Evolutionary conservation across 1,139 yeast species (phyloP).

Genomic region (Blastobotrys indianensis): DNA sequence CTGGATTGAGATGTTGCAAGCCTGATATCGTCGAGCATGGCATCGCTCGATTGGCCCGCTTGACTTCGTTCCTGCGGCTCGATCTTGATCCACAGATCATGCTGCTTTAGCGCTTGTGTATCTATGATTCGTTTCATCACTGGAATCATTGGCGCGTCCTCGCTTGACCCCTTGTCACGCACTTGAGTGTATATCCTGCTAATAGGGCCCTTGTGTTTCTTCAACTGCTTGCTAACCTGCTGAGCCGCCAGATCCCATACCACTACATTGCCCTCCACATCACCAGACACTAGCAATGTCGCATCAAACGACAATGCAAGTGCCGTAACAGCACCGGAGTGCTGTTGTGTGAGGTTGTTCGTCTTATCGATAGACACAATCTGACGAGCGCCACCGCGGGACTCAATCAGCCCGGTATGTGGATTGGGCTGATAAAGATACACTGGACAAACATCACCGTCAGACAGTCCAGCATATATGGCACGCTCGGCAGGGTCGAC

Average conservation of each 20-base stretch:
- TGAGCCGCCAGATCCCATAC: constrained; percentile 70
- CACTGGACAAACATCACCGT: constrained; percentile 57
- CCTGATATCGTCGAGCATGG: constrained; percentile 10
- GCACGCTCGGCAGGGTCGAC: constrained; percentile 82
- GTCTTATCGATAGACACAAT: constrained; percentile 28
- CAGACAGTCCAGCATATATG: constrained; percentile 60
- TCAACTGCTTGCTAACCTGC: constrained; percentile 65
- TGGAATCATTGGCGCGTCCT: constrained; percentile 16
- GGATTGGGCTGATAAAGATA: constrained; percentile 49
- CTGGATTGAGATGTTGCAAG: constrained; percentile 16
- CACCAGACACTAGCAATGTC: constrained; percentile 68
- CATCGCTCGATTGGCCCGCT: background rate
- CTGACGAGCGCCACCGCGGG: constrained; percentile 55
- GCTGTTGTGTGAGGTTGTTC: constrained; percentile 22
- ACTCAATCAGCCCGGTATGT: constrained; percentile 42
- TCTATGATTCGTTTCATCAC: constrained; percentile 25
- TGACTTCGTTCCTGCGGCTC: constrained; percentile 1
- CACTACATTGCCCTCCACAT: constrained; percentile 57
- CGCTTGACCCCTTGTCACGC: constrained; percentile 1
- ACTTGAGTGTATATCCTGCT: constrained; percentile 12
- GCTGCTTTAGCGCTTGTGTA: constrained; percentile 18
- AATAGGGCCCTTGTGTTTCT: constrained; percentile 39
- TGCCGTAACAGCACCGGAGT: constrained; percentile 41
- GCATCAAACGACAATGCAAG: constrained; percentile 70
- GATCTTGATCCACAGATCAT: constrained; percentile 23